Base-by-base conservation (phyloP, 78 protist genomes). In the Speleostelium caveatum region DNA sequence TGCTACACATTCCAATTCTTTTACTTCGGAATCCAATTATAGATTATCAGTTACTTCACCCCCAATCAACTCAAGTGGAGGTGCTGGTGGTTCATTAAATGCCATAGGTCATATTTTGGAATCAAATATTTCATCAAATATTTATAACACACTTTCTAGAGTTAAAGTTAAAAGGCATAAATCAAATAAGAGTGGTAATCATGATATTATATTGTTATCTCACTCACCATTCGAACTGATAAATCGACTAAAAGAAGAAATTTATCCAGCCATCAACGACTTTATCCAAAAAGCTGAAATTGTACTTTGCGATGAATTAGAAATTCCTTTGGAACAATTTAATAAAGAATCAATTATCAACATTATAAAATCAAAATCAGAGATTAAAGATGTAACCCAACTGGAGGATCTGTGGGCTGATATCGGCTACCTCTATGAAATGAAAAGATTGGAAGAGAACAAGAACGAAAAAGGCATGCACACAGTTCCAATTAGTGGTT, bases 401-500 rank as follows among this genome's bases (percentile, higher is more conserved):
- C n/a, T 69, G 1, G 91, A 83, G 26, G 91, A 69, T 59, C 53
- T 88, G 75, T 12, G 73, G 4, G 65, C 75, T 22, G 94, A 88
- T 63, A 39, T 88, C 7, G 58, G 26, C 12, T 88, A 88, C 28
- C 28, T 88, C 16, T 5, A n/a, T 12, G 87, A 78, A 32, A 88
- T 88, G 94, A 32, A 65, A 66, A 66, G 86, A 39, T 36, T 88
- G 6, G 94, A 88, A 28, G 86, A 75, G 28, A 22, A 61, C 2
- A 55, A 56, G 22, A 69, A 36, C 21, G 91, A 60, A 41, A 60
- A 45, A 19, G 26, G 49, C 1, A 7, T 59, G 26, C 77, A 88
- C 36, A 88, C 75, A 24, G 94, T 88, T 3, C 94, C 94, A 32
- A 56, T 88, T 45, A 68, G 89, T 69, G 94, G 94, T 10, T 63